Conservation (phyloP, 2,329 filamentous ascomycete genomes). For the Neurospora sp. region DNA sequence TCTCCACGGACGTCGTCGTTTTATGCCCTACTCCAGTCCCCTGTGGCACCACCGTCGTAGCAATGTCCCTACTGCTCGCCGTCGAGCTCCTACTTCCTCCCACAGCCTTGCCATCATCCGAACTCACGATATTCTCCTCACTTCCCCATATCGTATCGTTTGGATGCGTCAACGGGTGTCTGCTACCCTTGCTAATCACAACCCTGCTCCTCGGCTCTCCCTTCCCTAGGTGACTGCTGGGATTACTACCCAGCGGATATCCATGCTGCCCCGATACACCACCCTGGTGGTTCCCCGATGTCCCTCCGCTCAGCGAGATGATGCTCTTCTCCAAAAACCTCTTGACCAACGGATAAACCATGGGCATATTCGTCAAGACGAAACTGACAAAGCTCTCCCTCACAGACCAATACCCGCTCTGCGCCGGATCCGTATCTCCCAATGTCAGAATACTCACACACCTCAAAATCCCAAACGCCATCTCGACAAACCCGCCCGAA, state of each 20-base stretch:
- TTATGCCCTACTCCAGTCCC: background rate
- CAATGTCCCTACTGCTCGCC: background rate
- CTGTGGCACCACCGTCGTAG: background rate
- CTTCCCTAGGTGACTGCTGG: background rate
- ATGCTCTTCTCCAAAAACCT: background rate
- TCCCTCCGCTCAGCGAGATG: background rate
- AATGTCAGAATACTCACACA: constrained; percentile 35
- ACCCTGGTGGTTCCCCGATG: background rate
- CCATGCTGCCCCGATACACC: background rate
- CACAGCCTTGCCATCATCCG: background rate
- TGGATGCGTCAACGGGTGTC: background rate
- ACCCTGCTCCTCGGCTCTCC: background rate
- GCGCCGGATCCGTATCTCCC: constrained; percentile 22
- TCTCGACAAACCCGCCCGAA: constrained; percentile 39
- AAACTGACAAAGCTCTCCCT: constrained; percentile 31
- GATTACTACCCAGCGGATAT: background rate
- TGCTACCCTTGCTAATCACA: background rate
- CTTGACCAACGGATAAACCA: constrained; percentile 23
- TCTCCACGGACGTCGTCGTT: background rate
- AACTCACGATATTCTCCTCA: background rate
- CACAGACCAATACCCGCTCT: constrained; percentile 29
- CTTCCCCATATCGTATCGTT: background rate
- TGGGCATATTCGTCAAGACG: constrained; percentile 29
- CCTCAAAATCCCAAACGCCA: constrained; percentile 39
- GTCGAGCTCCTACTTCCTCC: background rate